Percentiles rank a stretch among this genome's conserved stretches.
Evolutionary conservation across 176 grass and related monocot species (phyloP).

Genomic region (Oryza officinalis): DNA sequence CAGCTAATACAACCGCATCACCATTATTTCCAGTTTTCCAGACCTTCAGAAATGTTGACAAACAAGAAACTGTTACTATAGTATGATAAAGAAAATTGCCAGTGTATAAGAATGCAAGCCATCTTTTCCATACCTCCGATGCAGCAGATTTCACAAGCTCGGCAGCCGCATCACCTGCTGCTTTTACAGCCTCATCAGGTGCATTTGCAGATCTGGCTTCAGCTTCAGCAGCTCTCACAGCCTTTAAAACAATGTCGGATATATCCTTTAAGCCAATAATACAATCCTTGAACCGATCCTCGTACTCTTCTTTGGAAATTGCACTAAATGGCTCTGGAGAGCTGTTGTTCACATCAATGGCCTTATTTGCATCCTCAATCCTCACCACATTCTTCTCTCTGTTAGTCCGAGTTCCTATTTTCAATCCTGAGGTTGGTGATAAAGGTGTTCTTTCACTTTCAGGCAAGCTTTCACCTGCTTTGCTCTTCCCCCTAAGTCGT

Average conservation of each 20-base stretch:
- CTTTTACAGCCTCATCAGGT: slow-evolving; percentile 85
- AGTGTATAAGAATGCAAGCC: neutral
- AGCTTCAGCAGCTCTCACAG: slow-evolving; percentile 81
- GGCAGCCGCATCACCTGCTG: slow-evolving; percentile 95
- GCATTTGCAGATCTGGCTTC: slow-evolving; percentile 83
- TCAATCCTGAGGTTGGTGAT: slow-evolving; percentile 60
- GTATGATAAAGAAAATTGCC: slow-evolving; percentile 18
- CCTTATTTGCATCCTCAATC: slow-evolving; percentile 55
- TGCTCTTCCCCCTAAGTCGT: slow-evolving; percentile 63
- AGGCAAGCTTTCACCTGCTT: slow-evolving; percentile 55
- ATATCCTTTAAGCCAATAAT: slow-evolving; percentile 94
- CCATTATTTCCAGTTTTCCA: slow-evolving; percentile 76
- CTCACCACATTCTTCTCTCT: slow-evolving; percentile 47
- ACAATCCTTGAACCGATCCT: slow-evolving; percentile 87
- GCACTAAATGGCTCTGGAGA: slow-evolving; percentile 27
- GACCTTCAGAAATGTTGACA: slow-evolving; percentile 51
- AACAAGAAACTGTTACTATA: neutral
- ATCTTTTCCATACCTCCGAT: slow-evolving; percentile 61
- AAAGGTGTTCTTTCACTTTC: slow-evolving; percentile 55
- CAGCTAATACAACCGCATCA: slow-evolving; percentile 68
- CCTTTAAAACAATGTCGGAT: slow-evolving; percentile 85
- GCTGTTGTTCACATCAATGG: slow-evolving; percentile 42
- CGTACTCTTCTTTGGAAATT: slow-evolving; percentile 60
- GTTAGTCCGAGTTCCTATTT: slow-evolving; percentile 37
- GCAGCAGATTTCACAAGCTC: slow-evolving; percentile 94